These are phyloP conservation scores for Pulveroboletus sp. DNA, from an alignment of 768 basidiomycete species.

Conservation along the genomic window DNA sequence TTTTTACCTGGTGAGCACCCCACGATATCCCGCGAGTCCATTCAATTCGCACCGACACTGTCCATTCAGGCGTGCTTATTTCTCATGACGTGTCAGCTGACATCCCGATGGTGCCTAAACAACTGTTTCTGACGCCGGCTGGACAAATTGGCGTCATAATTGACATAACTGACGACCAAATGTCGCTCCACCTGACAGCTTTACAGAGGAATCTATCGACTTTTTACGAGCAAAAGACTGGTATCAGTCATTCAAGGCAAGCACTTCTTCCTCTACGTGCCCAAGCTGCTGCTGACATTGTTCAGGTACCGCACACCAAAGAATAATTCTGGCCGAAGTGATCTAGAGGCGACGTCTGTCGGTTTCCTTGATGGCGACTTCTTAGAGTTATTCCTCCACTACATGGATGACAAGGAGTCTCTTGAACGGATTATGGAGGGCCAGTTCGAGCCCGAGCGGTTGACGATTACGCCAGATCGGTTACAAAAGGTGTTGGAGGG, in stretches of 20 bases:
- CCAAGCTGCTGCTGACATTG: conserved; percentile 1
- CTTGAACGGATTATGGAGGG: conserved; percentile 56
- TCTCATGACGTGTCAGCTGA: conserved; percentile 41
- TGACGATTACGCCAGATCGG: conserved; percentile 38
- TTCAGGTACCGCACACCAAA: conserved; percentile 69
- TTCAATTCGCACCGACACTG: not conserved
- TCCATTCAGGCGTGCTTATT: conserved; percentile 44
- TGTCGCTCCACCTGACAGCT: conserved; percentile 54
- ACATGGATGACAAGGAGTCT: conserved; percentile 35
- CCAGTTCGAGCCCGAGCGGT: conserved; percentile 50
- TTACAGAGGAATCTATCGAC: conserved; percentile 72
- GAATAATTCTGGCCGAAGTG: conserved; percentile 49
- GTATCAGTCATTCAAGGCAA: conserved; percentile 58
- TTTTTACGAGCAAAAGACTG: conserved; percentile 49
- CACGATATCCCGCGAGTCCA: not conserved
- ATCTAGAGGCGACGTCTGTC: conserved; percentile 49
- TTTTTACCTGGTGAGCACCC: conserved; percentile 55
- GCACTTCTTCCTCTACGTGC: conserved; percentile 7
- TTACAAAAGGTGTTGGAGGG: conserved; percentile 43
- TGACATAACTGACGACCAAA: conserved; percentile 49
- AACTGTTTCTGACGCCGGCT: conserved; percentile 71
- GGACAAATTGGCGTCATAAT: conserved; percentile 75
- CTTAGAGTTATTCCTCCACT: conserved; percentile 59
- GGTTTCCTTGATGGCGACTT: conserved; percentile 92
- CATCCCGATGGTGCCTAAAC: conserved; percentile 46